Percentiles rank a stretch among this genome's conserved stretches.
Conservation (phyloP, 2,329 filamentous ascomycete genomes). For the Claviceps digitariae region DNA sequence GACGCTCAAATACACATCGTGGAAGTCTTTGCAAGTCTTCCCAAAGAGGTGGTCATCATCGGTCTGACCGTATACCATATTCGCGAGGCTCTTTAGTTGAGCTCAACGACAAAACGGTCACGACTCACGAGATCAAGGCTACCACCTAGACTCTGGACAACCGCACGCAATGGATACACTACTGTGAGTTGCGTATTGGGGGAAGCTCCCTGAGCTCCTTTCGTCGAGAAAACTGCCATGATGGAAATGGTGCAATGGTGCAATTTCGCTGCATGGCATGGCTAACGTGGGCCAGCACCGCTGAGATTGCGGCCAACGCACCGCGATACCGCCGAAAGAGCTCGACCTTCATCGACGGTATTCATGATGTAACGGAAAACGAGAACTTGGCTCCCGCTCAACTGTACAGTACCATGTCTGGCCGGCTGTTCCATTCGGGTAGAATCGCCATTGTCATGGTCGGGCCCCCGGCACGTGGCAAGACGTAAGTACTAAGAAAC, state of each 20-base stretch:
- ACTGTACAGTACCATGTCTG: slow-evolving; percentile 96
- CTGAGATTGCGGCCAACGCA: slow-evolving; percentile 82
- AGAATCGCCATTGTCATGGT: slow-evolving; percentile 96
- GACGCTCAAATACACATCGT: not conserved
- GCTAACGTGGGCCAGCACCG: slow-evolving; percentile 44
- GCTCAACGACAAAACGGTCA: not conserved
- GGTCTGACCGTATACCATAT: not conserved
- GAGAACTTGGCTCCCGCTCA: slow-evolving; percentile 81
- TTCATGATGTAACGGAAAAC: slow-evolving; percentile 82
- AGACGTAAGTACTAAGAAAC: slow-evolving; percentile 52
- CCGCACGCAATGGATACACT: slow-evolving; percentile 42
- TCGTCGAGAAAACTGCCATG: not conserved
- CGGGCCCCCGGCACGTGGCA: slow-evolving; percentile 84
- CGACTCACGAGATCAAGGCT: not conserved
- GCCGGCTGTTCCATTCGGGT: slow-evolving; percentile 90
- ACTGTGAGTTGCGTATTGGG: slow-evolving; percentile 33
- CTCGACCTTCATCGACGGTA: slow-evolving; percentile 92
- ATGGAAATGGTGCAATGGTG: not conserved
- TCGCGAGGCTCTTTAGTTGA: not conserved
- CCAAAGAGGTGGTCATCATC: not conserved
- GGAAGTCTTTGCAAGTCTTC: not conserved
- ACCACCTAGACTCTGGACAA: not conserved
- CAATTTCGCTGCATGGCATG: not conserved
- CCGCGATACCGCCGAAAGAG: slow-evolving; percentile 83
- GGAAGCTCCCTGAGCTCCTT: not conserved